These are phyloP conservation scores for Haplographium delicatum DNA, from an alignment of 495 filamentous ascomycete species.

Conservation along the genomic window DNA sequence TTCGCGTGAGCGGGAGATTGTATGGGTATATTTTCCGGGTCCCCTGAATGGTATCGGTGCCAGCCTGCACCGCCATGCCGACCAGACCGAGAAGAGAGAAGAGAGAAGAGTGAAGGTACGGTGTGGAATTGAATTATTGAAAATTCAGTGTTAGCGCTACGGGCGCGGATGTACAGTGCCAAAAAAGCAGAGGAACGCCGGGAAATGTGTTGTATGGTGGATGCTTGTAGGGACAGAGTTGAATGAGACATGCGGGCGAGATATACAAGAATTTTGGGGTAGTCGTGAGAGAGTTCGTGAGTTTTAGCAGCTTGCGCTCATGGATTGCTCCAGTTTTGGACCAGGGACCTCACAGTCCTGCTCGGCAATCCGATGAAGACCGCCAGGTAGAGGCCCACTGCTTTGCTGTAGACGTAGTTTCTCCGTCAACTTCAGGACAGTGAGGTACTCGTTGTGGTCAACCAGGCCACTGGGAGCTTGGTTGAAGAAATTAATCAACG, in stretches of 20 bases:
- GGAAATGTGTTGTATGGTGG: slow-evolving; percentile 3
- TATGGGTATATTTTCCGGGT: slow-evolving; percentile 21
- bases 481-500: slow-evolving; percentile 79
- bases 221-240: slow-evolving; percentile 15
- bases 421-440: slow-evolving; percentile 80
- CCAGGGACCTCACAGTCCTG: slow-evolving; percentile 44
- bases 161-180: slow-evolving; percentile 17
- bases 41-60: slow-evolving; percentile 1
- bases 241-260: slow-evolving; percentile 8
- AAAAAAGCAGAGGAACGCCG: slow-evolving; percentile 14
- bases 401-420: slow-evolving; percentile 67
- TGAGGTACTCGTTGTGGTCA: slow-evolving; percentile 77
- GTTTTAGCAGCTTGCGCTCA: slow-evolving; percentile 23
- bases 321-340: slow-evolving; percentile 49
- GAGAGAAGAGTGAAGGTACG: slow-evolving; percentile 7
- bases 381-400: slow-evolving; percentile 55
- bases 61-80: slow-evolving; percentile 5
- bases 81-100: slow-evolving; percentile 7
- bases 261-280: slow-evolving; percentile 15
- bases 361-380: slow-evolving; percentile 62
- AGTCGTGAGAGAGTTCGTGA: background rate
- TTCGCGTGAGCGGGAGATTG: slow-evolving; percentile 24
- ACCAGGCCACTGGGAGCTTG: slow-evolving; percentile 62
- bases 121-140: slow-evolving; percentile 19
- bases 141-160: slow-evolving; percentile 8